Evolutionary conservation across 2,329 filamentous ascomycete genomes (phyloP).

Genomic region (Fusarium caatingaense): DNA sequence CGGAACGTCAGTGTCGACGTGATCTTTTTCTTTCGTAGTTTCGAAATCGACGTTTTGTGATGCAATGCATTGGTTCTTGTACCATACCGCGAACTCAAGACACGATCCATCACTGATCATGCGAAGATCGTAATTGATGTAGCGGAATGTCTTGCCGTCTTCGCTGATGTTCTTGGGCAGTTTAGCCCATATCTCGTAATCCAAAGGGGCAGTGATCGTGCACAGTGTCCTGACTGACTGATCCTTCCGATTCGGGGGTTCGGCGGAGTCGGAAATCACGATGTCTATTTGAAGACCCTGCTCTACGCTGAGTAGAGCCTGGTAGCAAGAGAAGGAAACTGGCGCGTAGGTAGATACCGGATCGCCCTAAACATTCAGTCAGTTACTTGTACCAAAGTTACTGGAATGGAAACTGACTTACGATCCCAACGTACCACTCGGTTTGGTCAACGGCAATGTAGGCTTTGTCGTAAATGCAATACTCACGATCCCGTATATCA

Average conservation of each 20-base stretch:
- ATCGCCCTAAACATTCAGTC: constrained; percentile 16
- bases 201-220: constrained; percentile 22
- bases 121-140: constrained; percentile 38
- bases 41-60: constrained; percentile 39
- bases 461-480: constrained; percentile 19
- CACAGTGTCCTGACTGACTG: constrained; percentile 34
- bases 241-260: constrained; percentile 18
- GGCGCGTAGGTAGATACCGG: constrained; percentile 23
- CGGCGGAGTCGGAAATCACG: constrained; percentile 11
- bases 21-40: constrained; percentile 5
- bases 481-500: constrained; percentile 25
- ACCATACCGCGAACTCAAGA: constrained; percentile 42
- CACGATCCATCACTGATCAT: constrained; percentile 43
- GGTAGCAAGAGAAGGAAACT: constrained; percentile 14
- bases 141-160: constrained; percentile 9
- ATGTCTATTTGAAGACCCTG: constrained; percentile 22
- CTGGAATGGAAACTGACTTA: not conserved
- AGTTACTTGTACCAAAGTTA: not conserved
- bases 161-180: constrained; percentile 35
- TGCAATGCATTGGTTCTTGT: constrained; percentile 37
- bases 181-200: constrained; percentile 18
- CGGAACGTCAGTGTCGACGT: not conserved
- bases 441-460: constrained; percentile 45
- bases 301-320: not conserved
- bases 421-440: constrained; percentile 48